These are phyloP conservation scores for Fusarium sp. DNA, from an alignment of 2,329 filamentous ascomycete genomes.

Conservation along the genomic window DNA sequence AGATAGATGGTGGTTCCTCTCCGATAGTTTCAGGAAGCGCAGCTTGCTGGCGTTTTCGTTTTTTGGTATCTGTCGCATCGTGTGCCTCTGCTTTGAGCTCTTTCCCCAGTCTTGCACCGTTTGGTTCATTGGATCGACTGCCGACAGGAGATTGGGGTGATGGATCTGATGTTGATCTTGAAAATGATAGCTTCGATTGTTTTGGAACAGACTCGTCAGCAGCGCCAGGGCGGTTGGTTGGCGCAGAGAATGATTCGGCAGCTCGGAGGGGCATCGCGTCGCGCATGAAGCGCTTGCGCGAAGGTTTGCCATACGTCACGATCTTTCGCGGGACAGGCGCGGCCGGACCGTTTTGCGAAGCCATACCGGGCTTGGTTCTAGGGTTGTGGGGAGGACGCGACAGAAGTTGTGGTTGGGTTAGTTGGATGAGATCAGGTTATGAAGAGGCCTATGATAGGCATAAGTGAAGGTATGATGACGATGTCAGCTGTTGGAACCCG, in stretches of 20 bases:
- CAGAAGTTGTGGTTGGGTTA: conserved; percentile 14
- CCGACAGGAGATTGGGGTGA: conserved; percentile 17
- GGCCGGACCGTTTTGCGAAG: conserved; percentile 37
- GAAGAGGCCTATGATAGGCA: background rate
- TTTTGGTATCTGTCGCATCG: conserved; percentile 36
- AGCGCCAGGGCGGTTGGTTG: conserved; percentile 19
- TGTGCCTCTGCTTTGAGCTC: conserved; percentile 14
- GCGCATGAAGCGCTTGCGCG: conserved; percentile 41
- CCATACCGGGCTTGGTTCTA: conserved; percentile 29
- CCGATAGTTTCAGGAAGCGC: conserved; percentile 9
- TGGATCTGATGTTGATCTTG: conserved; percentile 34
- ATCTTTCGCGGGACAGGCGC: conserved; percentile 41
- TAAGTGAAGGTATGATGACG: conserved; percentile 2
- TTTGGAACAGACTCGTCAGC: conserved; percentile 24
- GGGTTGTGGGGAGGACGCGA: conserved; percentile 8
- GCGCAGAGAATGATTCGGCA: conserved; percentile 25
- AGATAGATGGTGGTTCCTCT: conserved; percentile 3
- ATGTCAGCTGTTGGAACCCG: conserved; percentile 11
- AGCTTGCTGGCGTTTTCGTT: conserved; percentile 41
- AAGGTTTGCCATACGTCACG: conserved; percentile 46
- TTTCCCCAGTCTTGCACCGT: conserved; percentile 5
- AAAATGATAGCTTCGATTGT: conserved; percentile 25
- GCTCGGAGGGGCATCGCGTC: conserved; percentile 40
- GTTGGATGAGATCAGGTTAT: conserved; percentile 17
- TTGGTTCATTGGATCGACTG: conserved; percentile 13